Base-by-base conservation (phyloP, 371 early-diverging fungal genomes). In the Zopfochytrium polystomum region DNA sequence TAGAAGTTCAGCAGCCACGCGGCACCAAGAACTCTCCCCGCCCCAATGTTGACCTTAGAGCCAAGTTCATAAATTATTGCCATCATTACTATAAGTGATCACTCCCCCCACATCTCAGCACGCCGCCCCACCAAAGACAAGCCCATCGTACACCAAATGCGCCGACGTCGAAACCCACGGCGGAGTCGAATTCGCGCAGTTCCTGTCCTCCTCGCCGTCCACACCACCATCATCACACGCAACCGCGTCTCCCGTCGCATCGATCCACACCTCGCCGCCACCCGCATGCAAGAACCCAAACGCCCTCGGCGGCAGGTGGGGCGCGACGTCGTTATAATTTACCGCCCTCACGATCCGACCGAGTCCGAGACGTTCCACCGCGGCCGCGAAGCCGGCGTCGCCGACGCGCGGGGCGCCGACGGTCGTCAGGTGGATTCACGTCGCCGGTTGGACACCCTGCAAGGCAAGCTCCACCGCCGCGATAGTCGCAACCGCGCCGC, bases 321-420 rank as follows among this genome's bases (percentile, higher is more conserved):
- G 48, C 18, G 22, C 48, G 22, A 48, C 48, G 27, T 48, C 48
- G 9, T 48, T 48, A 7, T 48, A 23, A 23, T 48, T 48, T 7
- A 48, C 48, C 7, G 23, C 22, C 9, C 48, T 9, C 7, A 48
- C 23, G 27, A 13, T 9, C 18, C 13, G 22, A 23, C 13, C 9
- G 27, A 48, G 22, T 7, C 48, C 48, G 22, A 48, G 11, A 11
- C 23, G 9, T 7, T 7, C 27, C 7, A 70, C 62, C 52, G 57
- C 73, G 13, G 46, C n/a, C 30, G 58, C 58, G 44, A 62, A 73
- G 27, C 52, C 67, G n/a, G 48, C 13, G 63, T 73, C 71, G 1
- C 77, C 77, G 25, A 65, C 58, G 26, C 77, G 67, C 5, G 77
- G 77, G 22, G 60, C 52, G 2, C 74, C 76, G 26, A 43, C 57